Base-by-base conservation (phyloP, 768 basidiomycete species). In the Amanita fuliginea region DNA sequence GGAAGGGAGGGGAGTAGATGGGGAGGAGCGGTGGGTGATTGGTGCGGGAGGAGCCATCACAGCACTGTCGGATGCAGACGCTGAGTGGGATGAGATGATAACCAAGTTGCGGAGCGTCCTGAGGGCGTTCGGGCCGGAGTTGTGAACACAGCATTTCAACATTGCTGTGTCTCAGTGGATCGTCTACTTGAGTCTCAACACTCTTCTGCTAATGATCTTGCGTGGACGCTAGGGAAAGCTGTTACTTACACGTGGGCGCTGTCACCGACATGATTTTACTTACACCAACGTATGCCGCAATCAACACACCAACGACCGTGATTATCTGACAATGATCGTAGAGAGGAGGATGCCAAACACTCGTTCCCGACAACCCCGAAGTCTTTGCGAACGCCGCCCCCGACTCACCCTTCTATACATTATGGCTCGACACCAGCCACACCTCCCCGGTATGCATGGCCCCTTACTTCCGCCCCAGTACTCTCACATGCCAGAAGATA, bases 11-110 rank as follows among this genome's bases (percentile, higher is more conserved):
- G 43, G 41, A 35, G 32, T 35, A 22, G 50, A 34, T 3, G 36
- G 24, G 18, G 52, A 55, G 24, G 81, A 88, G 57, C 70, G 78
- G 35, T 90, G 87, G 88, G 67, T 71, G 1, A 71, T 95, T 28
- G 94, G 93, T 16, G 91, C 93, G 16, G 94, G 94, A n/a, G 94
- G 94, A 32, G 94, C 93, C 8, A 96, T 98, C 56, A 97, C 94
- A 18, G 92, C 91, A 11, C 72, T 97, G 34, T 94, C 92, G 4
- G 80, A 93, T 52, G 74, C 84, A 4, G 77, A 81, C 40, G 80
- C 74, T 5, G 94, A 97, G 62, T 96, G 93, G 93, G 92, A 95
- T 6, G 94, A 97, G 62, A 95, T 97, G 76, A 57, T 79, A 16
- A 72, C 81, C n/a, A 97, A 98, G 62, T 74, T 94, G 22, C 75